Percentiles rank a stretch among this genome's conserved stretches.
Conservation (phyloP, 805 yeast species). For the Nakazawaea peltata region DNA sequence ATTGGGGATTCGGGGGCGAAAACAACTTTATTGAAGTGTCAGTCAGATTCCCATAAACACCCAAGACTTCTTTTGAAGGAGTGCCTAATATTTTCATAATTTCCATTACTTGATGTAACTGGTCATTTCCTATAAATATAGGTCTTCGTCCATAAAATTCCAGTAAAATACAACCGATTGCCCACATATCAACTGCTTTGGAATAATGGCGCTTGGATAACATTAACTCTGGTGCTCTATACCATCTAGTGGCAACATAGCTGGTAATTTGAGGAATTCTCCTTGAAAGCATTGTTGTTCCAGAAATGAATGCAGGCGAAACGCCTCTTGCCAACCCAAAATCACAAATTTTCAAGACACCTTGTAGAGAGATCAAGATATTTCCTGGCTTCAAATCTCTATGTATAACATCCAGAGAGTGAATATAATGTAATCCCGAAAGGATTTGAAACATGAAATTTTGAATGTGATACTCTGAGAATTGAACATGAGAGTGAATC, state of each 20-base stretch:
- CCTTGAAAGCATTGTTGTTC: too few relatives aligned
- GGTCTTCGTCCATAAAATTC: conserved; percentile 81
- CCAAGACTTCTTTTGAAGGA: conserved; percentile 44
- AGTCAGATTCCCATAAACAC: conserved; percentile 29
- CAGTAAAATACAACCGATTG: conserved; percentile 83
- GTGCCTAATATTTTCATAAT: conserved; percentile 66
- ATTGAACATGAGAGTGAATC: conserved; percentile 67
- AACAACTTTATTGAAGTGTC: conserved; percentile 38
- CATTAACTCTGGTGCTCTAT: conserved; percentile 87
- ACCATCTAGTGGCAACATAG: conserved; percentile 94
- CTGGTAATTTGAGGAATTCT: conserved; percentile 57
- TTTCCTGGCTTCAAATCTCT: conserved; percentile 92
- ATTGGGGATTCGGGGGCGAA: conserved; percentile 34
- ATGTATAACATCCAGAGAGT: conserved; percentile 87
- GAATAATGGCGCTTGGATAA: conserved; percentile 51
- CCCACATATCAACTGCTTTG: conserved; percentile 84
- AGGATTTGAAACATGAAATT: conserved; percentile 72
- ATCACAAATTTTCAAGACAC: conserved; percentile 80
- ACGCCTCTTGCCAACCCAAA: conserved; percentile 89
- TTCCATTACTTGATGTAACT: conserved; percentile 60
- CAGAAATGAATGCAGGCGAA: conserved; percentile 20
- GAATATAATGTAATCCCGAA: conserved; percentile 84
- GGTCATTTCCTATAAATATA: conserved; percentile 68
- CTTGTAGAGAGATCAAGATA: conserved; percentile 66
- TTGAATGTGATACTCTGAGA: conserved; percentile 79